Evolutionary conservation across 2,329 filamentous ascomycete genomes (phyloP).

Genomic region (Venturia oleaginea): DNA sequence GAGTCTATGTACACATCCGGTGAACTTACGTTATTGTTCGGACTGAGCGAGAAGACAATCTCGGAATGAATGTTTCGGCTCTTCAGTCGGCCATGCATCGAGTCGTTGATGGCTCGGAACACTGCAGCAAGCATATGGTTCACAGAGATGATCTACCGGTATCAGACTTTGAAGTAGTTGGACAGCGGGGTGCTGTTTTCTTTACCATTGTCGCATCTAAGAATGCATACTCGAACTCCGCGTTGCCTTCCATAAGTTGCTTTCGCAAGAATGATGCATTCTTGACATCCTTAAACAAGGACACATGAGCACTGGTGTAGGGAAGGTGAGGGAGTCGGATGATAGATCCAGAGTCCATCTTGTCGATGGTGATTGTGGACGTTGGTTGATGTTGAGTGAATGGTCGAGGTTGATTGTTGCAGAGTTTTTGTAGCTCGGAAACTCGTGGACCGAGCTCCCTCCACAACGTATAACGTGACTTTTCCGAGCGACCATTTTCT

Average conservation of each 20-base stretch:
- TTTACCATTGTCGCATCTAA: conserved; percentile 72
- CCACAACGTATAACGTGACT: neutral
- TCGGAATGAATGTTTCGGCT: conserved; percentile 86
- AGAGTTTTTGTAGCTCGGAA: neutral
- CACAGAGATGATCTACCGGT: conserved; percentile 54
- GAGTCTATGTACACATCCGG: conserved; percentile 7
- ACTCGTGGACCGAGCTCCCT: neutral
- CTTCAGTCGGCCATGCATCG: conserved; percentile 53
- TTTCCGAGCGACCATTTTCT: neutral
- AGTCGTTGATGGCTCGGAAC: conserved; percentile 65
- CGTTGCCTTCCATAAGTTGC: conserved; percentile 77
- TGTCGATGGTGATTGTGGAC: conserved; percentile 1
- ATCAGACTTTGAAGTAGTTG: neutral
- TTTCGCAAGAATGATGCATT: conserved; percentile 72
- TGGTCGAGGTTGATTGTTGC: neutral
- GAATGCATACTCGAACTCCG: conserved; percentile 86
- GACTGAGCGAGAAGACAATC: conserved; percentile 69
- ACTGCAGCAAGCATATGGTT: conserved; percentile 65
- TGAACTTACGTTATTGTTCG: conserved; percentile 66
- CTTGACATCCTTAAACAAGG: conserved; percentile 64
- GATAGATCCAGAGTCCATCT: conserved; percentile 11
- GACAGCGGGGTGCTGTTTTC: neutral
- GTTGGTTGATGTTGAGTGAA: neutral
- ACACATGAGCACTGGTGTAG: conserved; percentile 58
- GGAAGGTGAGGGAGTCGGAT: conserved; percentile 69